Base-by-base conservation (phyloP, 225 moss, liverwort and hornwort genomes). In the Rhytidiadelphus loreus region DNA sequence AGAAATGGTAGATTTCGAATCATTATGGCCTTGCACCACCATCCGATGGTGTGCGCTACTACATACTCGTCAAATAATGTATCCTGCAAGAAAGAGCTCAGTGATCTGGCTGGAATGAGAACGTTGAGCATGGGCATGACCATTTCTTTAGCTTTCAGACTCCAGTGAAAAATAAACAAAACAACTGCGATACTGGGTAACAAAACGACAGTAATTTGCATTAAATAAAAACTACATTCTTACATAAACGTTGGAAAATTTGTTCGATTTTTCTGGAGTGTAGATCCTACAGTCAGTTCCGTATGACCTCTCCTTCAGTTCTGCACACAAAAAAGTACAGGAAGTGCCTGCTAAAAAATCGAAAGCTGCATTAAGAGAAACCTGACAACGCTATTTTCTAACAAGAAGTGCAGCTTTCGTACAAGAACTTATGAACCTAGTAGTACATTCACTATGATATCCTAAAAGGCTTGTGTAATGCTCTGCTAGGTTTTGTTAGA, bases 1-100 rank as follows among this genome's bases (percentile, higher is more conserved):
- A 96, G 90, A 62, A 97, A 95, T 56, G 95, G 92, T 33, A 87
- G 77, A 89, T 91, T 96, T 81, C 97, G 96, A 85, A 99, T 96
- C 99, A 97, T 99, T 61, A 99, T 97, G 29, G 99, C 97, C 89
- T 99, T 99, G 81, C 99, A 96, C 95, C 95, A 99, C 99, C 97
- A 99, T 70, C 99, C 97, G 53, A 99, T 93, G 66, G 96, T 97
- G 86, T 99, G 99, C 70, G 99, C 99, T 75, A 99, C 76, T 15
- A 99, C 99, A 83, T 96, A 99, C 87, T 99, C 99, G 85, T 99
- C 97, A 94, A 99, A 97, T 74, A 99, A 90, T 52, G 96, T 99
- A 86, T 95, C 95, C 97, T 98, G 93, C 88, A 92, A 83, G 56
- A 88, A 44, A 80, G 61, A 88, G 77, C 61, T 66, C 76, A 74